These are phyloP conservation scores for Flaveria trinervia DNA, from an alignment of 129 eudicot genomes.

Conservation along the genomic window DNA sequence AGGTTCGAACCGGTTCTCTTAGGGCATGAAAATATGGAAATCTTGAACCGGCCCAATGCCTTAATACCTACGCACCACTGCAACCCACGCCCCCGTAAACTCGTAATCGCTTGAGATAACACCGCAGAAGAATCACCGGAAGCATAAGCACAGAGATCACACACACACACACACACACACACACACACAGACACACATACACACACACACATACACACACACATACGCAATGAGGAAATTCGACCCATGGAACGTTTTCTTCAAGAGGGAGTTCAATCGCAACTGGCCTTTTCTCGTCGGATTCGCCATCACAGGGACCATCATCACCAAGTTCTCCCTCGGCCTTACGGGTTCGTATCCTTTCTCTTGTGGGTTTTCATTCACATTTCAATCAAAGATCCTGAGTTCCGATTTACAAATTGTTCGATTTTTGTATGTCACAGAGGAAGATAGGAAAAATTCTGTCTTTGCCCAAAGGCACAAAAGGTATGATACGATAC, in stretches of 20 bases:
- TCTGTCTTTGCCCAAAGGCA: conserved; percentile 74
- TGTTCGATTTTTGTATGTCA: neutral
- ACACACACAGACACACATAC: neutral
- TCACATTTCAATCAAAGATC: too few species aligned
- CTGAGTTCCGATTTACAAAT: neutral
- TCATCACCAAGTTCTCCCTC: conserved; percentile 67
- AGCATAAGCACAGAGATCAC: neutral
- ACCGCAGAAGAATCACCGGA: neutral
- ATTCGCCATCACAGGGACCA: conserved; percentile 66
- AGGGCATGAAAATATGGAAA: neutral
- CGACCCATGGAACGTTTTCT: conserved; percentile 44
- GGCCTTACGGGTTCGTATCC: conserved; percentile 56
- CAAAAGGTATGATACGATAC: conserved; percentile 37
- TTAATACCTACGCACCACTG: too few species aligned
- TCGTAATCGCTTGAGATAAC: neutral
- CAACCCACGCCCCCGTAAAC: neutral
- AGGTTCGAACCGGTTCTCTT: neutral
- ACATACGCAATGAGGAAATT: conserved; percentile 37
- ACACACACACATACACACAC: too few species aligned
- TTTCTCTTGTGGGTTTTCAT: neutral
- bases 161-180: neutral
- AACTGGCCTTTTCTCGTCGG: conserved; percentile 60
- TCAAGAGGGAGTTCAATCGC: conserved; percentile 44
- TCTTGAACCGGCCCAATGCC: too few species aligned
- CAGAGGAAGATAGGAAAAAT: conserved; percentile 76